Evolutionary conservation across 164 flowering plant species (phyloP), one percentile per base, ranked within the genome.

Genomic region (Magnolia sinica): DNA sequence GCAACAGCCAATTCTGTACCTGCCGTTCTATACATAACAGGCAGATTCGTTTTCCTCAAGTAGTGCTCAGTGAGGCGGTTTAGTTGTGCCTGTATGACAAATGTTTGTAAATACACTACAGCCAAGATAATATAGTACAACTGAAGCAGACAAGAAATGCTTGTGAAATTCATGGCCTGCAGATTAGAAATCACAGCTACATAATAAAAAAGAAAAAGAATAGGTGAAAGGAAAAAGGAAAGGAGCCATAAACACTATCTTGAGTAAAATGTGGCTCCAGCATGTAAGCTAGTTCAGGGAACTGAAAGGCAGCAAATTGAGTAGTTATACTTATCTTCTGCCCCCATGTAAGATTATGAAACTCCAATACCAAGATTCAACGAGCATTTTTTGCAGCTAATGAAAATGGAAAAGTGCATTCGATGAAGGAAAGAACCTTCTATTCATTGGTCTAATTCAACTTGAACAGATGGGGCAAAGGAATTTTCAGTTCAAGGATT

Each of bases 1-100:
- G 93, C 99, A 86, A 94, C 86, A 49, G 99, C 99, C 81, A 96
- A 83, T 83, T 94, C 98, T 31, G 95, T 89, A 24, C 78, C 97
- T 76, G 94, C 99, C 75, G 91, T 87, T 87, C 92, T 86, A 70
- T 85, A 79, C 7, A 90, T 88, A 66, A 82, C 87, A 14, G 91
- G 86, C 29, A 91, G 78, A 85, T 91, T 87, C 77, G 92, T 85
- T 79, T 87, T 88, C 84, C 78, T 87, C 84, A 96, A 81, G 78
- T 89, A 89, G 81, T 87, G 88, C 84, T 96, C 98, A 2, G 93
- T 81, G 77, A 96, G 86, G 74, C 97, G 95, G 81, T 90, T 86
- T 79, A 96, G 93, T 84, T 94, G 98, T 75, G 90, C 85, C 99
- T 96, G 91, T 63, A 86, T 23, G 22, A 18, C 11, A 78, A 64